Conservation (phyloP, 768 basidiomycete genomes). For the Symmetrospora coprosmae region DNA sequence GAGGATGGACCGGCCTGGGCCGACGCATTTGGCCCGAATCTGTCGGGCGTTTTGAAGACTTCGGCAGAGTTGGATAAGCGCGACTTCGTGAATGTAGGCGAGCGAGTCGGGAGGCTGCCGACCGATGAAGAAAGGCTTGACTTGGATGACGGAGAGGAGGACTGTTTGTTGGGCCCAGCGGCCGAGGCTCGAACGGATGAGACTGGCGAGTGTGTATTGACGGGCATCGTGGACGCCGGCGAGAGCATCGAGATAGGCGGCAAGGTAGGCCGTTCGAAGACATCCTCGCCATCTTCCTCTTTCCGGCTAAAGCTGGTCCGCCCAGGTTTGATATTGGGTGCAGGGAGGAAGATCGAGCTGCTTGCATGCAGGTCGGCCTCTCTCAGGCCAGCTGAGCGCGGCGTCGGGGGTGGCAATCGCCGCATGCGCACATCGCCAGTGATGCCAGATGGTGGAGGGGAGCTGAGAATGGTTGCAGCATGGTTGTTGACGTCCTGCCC, state of each 20-base stretch:
- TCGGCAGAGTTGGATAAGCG: background rate
- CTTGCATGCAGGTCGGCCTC: constrained; percentile 3
- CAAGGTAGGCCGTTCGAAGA: background rate
- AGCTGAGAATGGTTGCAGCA: constrained; percentile 11
- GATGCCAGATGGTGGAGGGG: constrained; percentile 17
- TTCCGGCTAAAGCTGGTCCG: background rate
- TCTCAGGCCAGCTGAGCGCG: background rate
- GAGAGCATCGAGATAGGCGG: constrained; percentile 18
- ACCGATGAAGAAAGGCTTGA: background rate
- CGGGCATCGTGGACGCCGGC: background rate
- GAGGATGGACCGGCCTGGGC: too few species aligned
- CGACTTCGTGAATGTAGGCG: constrained; percentile 10
- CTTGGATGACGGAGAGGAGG: constrained; percentile 13
- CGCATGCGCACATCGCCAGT: constrained; percentile 1
- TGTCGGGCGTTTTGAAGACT: constrained; percentile 18
- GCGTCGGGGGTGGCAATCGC: constrained; percentile 14
- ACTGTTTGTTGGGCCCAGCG: background rate
- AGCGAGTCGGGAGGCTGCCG: background rate
- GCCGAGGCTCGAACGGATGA: constrained; percentile 11
- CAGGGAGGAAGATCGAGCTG: constrained; percentile 17
- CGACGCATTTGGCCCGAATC: constrained; percentile 4
- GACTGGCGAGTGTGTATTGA: constrained; percentile 12
- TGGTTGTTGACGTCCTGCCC: background rate
- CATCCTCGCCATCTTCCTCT: background rate
- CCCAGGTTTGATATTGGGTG: constrained; percentile 20